phyloP scores from a whole-genome alignment of 305 asterid species.

The Fraxinus velutina region DNA sequence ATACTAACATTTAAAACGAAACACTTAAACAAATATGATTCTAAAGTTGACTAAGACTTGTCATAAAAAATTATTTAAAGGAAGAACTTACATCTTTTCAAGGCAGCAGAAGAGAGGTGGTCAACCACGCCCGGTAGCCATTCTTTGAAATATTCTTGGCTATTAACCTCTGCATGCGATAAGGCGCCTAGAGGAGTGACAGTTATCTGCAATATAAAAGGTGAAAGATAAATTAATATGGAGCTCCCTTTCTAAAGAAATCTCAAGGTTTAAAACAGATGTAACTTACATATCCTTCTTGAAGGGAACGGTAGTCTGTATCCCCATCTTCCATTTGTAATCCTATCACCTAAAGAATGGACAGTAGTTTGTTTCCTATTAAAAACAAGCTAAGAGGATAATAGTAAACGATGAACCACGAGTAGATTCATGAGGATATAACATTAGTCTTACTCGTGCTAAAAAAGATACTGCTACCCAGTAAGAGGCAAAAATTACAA shows the following conservation, averaged over 20 bases:
- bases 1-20: neutral
- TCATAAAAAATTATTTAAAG: neutral
- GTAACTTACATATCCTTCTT: conserved; percentile 71
- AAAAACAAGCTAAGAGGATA: conserved; percentile 2
- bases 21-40: neutral
- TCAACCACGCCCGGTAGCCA: conserved; percentile 54
- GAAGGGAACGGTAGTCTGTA: conserved; percentile 61
- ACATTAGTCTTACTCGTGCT: neutral
- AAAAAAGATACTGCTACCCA: neutral
- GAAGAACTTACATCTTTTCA: conserved; percentile 31
- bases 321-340: conserved; percentile 50
- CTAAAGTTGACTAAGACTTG: neutral
- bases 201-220: conserved; percentile 52
- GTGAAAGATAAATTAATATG: conserved; percentile 9
- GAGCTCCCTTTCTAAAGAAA: neutral
- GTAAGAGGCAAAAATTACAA: neutral
- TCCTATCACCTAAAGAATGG: conserved; percentile 45
- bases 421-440: neutral
- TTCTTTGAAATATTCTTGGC: conserved; percentile 43
- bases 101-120: conserved; percentile 38
- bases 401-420: neutral
- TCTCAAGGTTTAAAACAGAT: conserved; percentile 7
- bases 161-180: conserved; percentile 56
- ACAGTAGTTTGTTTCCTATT: neutral
- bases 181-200: conserved; percentile 71